Conservation (phyloP, 169 alveolate species). For the Plasmodium inui region DNA sequence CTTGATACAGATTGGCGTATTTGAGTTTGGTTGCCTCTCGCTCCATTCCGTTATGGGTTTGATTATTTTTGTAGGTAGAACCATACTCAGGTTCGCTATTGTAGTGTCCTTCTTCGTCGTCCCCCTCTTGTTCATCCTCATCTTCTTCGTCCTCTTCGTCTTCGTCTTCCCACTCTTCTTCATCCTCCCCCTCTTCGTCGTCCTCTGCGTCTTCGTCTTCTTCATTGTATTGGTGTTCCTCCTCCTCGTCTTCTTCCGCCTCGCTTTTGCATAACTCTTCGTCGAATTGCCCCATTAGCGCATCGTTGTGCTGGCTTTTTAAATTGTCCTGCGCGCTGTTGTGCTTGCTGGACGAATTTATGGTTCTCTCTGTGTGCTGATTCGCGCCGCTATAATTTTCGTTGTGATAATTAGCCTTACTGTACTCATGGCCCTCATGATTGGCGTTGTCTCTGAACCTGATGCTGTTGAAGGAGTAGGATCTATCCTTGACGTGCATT, state of each 20-base stretch:
- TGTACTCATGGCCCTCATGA: background rate
- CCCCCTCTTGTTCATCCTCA: background rate
- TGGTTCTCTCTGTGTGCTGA: background rate
- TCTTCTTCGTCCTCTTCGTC: constrained; percentile 29
- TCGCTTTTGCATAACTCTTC: background rate
- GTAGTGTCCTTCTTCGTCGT: constrained; percentile 23
- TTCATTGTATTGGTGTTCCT: background rate
- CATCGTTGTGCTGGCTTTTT: background rate
- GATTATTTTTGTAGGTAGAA: background rate
- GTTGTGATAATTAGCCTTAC: background rate
- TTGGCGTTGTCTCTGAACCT: constrained; percentile 7
- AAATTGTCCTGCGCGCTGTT: background rate
- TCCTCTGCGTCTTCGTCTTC: constrained; percentile 33
- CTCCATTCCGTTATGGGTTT: constrained; percentile 2
- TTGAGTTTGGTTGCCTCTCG: background rate
- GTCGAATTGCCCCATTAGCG: background rate
- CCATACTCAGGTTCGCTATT: background rate
- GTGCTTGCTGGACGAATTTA: background rate
- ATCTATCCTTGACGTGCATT: constrained; percentile 14
- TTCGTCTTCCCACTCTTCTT: constrained; percentile 20
- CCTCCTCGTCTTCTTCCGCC: background rate
- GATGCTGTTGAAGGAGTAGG: constrained; percentile 41
- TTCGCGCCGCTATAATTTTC: background rate
- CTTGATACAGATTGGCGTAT: background rate
- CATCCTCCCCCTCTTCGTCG: constrained; percentile 20